phyloP scores from a whole-genome alignment of 2,329 filamentous ascomycete genomes.

The Teratosphaeria epicoccoides region DNA sequence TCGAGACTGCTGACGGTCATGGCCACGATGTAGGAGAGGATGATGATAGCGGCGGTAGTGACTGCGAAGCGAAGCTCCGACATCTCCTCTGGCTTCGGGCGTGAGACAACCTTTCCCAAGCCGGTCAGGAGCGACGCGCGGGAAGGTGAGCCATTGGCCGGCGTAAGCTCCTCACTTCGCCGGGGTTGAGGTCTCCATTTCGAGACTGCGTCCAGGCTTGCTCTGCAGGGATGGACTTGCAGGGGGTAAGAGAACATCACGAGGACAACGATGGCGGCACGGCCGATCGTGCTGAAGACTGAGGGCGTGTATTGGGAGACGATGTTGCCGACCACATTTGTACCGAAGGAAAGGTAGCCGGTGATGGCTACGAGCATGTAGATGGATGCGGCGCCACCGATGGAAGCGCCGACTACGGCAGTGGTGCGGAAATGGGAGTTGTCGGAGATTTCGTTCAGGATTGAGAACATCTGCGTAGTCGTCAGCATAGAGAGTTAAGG shows the following conservation, averaged over 20 bases:
- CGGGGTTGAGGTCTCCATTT: slow-evolving; percentile 56
- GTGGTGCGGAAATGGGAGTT: slow-evolving; percentile 70
- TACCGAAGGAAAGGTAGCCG: slow-evolving; percentile 90
- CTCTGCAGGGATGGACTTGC: slow-evolving; percentile 89
- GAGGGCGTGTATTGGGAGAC: slow-evolving; percentile 78
- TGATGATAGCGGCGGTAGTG: slow-evolving; percentile 76
- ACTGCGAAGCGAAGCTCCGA: slow-evolving; percentile 79
- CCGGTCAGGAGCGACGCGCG: slow-evolving; percentile 18
- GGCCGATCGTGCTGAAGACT: slow-evolving; percentile 78
- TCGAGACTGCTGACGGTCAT: slow-evolving; percentile 86
- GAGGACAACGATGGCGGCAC: slow-evolving; percentile 87
- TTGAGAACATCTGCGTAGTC: slow-evolving; percentile 80
- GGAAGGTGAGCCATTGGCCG: slow-evolving; percentile 19
- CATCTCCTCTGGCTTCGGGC: slow-evolving; percentile 46
- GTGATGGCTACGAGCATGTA: slow-evolving; percentile 91
- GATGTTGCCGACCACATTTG: slow-evolving; percentile 83
- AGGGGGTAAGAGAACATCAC: slow-evolving; percentile 95
- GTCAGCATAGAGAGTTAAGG: neutral
- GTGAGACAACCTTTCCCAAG: slow-evolving; percentile 14
- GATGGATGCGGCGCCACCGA: slow-evolving; percentile 74
- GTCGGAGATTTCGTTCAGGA: slow-evolving; percentile 86
- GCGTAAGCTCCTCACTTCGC: slow-evolving; percentile 17
- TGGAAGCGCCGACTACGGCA: slow-evolving; percentile 69
- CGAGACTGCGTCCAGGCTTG: slow-evolving; percentile 87
- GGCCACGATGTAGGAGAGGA: slow-evolving; percentile 75